phyloP scores from a whole-genome alignment of 352 stramenopile genomes.

The Pythium utonaiense region DNA sequence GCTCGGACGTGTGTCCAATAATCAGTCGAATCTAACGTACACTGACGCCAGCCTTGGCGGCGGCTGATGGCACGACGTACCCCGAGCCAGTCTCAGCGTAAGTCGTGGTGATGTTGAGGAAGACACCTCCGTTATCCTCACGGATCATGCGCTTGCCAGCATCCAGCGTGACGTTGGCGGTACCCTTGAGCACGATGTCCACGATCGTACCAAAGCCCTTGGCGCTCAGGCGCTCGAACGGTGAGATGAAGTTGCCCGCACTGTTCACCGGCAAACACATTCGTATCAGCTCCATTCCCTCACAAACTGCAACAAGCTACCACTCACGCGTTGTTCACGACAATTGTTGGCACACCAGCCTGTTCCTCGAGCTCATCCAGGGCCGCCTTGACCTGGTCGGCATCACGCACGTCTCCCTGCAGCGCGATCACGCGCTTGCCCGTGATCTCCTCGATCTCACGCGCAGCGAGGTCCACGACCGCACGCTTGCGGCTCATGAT shows the following conservation, averaged over 20 bases:
- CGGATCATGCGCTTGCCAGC: slow-evolving; percentile 78
- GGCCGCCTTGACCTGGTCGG: slow-evolving; percentile 81
- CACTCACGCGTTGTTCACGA: slow-evolving; percentile 73
- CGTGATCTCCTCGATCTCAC: slow-evolving; percentile 69
- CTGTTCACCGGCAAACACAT: slow-evolving; percentile 29
- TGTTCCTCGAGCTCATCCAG: slow-evolving; percentile 73
- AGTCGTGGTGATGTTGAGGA: slow-evolving; percentile 97
- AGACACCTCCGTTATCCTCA: slow-evolving; percentile 72
- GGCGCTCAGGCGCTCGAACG: slow-evolving; percentile 87
- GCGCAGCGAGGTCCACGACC: slow-evolving; percentile 86
- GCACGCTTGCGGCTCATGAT: slow-evolving; percentile 93
- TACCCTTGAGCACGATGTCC: slow-evolving; percentile 92
- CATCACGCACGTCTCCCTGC: slow-evolving; percentile 87
- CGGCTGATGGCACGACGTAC: slow-evolving; percentile 93
- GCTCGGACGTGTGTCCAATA: no score
- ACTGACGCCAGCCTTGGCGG: slow-evolving; percentile 94
- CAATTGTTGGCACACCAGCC: slow-evolving; percentile 67
- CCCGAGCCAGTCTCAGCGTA: slow-evolving; percentile 93
- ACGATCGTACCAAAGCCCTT: slow-evolving; percentile 97
- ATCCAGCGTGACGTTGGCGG: slow-evolving; percentile 80
- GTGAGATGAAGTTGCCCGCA: slow-evolving; percentile 94
- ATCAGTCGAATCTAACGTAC: slow-evolving; percentile 18
- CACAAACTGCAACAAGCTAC: slow-evolving; percentile 1
- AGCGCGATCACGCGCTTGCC: slow-evolving; percentile 64
- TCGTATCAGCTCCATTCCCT: slow-evolving; percentile 11